Percentiles rank a stretch among this genome's conserved stretches.
Conservation (phyloP, 768 basidiomycete genomes). For the Russula lepida region DNA sequence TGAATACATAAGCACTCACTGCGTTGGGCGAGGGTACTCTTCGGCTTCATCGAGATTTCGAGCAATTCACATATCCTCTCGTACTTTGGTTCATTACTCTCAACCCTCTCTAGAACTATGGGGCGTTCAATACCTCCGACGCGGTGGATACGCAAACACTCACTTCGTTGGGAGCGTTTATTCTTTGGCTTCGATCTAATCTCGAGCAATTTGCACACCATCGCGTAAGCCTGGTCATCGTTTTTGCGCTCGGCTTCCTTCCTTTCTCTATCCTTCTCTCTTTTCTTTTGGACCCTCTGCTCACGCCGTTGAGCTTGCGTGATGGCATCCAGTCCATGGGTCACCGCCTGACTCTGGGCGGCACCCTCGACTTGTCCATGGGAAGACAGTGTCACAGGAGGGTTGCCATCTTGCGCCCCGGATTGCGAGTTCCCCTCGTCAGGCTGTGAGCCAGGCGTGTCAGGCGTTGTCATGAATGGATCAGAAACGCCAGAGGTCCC, state of each 20-base stretch:
- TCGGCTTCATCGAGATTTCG: neutral
- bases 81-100: too few relatives aligned
- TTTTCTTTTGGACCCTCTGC: neutral
- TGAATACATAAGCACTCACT: neutral
- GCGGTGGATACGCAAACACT: neutral
- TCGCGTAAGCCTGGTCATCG: neutral
- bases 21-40: neutral
- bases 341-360: neutral
- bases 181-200: neutral
- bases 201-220: neutral
- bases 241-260: neutral
- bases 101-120: neutral
- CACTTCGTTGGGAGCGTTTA: neutral
- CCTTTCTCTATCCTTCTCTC: neutral
- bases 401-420: too few relatives aligned
- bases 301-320: neutral
- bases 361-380: neutral
- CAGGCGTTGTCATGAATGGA: too few relatives aligned
- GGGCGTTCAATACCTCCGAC: neutral
- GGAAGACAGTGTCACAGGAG: neutral
- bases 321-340: neutral
- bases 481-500: neutral
- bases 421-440: too few relatives aligned
- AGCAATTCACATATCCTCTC: neutral
- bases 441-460: too few relatives aligned